Percentiles rank a stretch among this genome's conserved stretches.
These are phyloP conservation scores for Cocos nucifera DNA, from an alignment of 176 grass and related monocot species.

Conservation along the genomic window DNA sequence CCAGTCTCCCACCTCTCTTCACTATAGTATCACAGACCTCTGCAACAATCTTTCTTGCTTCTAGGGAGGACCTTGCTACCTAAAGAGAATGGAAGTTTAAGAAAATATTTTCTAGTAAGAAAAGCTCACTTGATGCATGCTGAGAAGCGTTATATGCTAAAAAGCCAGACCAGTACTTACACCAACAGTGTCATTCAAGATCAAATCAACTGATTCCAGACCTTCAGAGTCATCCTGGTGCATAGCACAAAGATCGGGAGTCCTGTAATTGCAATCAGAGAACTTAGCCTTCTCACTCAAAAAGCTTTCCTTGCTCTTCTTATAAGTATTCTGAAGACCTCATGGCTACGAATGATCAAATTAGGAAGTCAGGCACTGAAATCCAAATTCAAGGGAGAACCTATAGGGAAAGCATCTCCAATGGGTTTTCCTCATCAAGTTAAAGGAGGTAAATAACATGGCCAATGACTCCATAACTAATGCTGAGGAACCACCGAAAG, in stretches of 20 bases:
- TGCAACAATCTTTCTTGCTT: conserved; percentile 3
- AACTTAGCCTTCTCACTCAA: no score
- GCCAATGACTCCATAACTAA: no score
- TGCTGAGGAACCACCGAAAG: no score
- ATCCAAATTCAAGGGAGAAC: no score
- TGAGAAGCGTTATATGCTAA: not conserved
- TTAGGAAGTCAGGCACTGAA: no score
- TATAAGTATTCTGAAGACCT: no score
- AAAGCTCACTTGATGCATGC: no score
- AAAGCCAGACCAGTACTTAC: conserved; percentile 12
- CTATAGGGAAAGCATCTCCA: no score
- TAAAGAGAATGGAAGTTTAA: conserved; percentile 1
- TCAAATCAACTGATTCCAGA: conserved; percentile 16
- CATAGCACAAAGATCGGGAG: conserved; percentile 27
- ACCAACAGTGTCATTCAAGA: conserved; percentile 21
- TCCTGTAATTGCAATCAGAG: conserved; percentile 15
- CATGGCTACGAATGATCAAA: no score
- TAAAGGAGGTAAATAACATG: no score
- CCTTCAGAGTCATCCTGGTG: conserved; percentile 25
- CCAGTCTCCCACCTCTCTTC: conserved; percentile 28
- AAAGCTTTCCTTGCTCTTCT: no score
- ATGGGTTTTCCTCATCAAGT: no score
- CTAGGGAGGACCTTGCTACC: conserved; percentile 14
- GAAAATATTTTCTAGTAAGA: not conserved
- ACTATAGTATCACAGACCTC: conserved; percentile 23